Percentiles rank a stretch among this genome's conserved stretches.
Conservation (phyloP, 495 filamentous ascomycete genomes). For the Zalerion maritima region DNA sequence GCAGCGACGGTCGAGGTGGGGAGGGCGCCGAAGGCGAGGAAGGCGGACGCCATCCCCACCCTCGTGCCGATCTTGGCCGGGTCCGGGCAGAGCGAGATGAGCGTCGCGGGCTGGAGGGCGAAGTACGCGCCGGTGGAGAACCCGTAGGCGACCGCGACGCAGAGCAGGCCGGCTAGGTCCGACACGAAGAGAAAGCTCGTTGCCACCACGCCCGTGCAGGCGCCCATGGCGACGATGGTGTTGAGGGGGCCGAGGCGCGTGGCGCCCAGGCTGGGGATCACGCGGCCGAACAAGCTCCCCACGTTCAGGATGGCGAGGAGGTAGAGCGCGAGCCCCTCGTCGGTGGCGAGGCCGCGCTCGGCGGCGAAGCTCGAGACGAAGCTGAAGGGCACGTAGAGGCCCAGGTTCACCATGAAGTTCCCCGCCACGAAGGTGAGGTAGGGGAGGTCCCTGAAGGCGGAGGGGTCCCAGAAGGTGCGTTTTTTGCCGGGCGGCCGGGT, state of each 20-base stretch:
- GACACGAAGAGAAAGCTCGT: conserved; percentile 20
- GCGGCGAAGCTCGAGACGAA: conserved; percentile 45
- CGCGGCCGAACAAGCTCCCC: conserved; percentile 50
- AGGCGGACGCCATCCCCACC: conserved; percentile 18
- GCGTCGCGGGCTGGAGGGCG: conserved; percentile 16
- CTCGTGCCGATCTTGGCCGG: conserved; percentile 18
- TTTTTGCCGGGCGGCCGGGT: conserved; percentile 12
- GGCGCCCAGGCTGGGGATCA: conserved; percentile 42
- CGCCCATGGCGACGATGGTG: conserved; percentile 37
- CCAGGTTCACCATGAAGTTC: conserved; percentile 52
- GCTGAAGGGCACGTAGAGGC: conserved; percentile 51
- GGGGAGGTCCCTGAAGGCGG: conserved; percentile 23
- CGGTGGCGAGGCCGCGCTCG: conserved; percentile 14
- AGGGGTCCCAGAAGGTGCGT: conserved; percentile 21
- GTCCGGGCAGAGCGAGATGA: conserved; percentile 14
- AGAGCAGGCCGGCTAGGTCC: conserved; percentile 20
- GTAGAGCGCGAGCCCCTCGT: conserved; percentile 36
- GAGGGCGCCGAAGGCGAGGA: conserved; percentile 19
- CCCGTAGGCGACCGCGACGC: conserved; percentile 26
- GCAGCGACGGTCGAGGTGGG: conserved; percentile 25
- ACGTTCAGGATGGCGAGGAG: conserved; percentile 50
- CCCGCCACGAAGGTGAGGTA: conserved; percentile 34
- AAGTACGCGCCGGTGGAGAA: conserved; percentile 24
- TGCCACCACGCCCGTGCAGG: conserved; percentile 33
- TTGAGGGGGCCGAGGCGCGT: conserved; percentile 40